Percentiles rank a stretch among this genome's conserved stretches.
Conservation (phyloP, 1,284 basidiomycete genomes). For the Microbotryomycetes sp. region DNA sequence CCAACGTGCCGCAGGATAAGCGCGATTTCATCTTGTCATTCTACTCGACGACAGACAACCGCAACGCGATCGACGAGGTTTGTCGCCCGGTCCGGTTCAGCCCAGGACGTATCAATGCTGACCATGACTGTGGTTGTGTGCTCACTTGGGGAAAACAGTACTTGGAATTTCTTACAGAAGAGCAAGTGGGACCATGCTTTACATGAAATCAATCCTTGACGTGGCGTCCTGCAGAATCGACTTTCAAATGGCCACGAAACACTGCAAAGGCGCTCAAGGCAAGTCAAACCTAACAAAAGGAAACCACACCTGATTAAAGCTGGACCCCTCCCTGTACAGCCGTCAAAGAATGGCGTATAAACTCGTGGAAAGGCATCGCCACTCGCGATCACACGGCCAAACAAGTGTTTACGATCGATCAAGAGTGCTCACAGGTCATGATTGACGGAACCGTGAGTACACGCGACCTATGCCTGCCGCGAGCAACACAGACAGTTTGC, state of each 20-base stretch:
- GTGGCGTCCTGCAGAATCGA: conserved; percentile 2
- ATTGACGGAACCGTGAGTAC: conserved; percentile 15
- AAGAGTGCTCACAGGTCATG: conserved; percentile 12
- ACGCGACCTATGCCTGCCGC: background rate
- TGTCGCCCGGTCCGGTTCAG: background rate
- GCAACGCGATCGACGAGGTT: background rate
- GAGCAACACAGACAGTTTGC: no score
- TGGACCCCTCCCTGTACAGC: conserved; percentile 6
- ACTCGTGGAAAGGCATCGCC: conserved; percentile 19
- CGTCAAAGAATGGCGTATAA: conserved; percentile 16
- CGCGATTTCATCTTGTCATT: background rate
- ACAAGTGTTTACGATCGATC: background rate
- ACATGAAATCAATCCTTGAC: background rate
- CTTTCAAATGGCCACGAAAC: conserved; percentile 22
- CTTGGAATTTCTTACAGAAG: background rate
- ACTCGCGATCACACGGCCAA: conserved; percentile 7
- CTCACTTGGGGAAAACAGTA: no score
- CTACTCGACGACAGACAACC: background rate
- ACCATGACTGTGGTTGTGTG: no score
- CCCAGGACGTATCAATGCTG: no score
- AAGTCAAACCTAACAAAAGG: background rate
- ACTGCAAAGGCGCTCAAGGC: conserved; percentile 4
- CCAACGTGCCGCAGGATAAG: background rate
- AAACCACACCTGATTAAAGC: no score
- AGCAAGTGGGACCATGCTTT: background rate